Percentiles rank a stretch among this genome's conserved stretches.
Conservation (phyloP, 768 basidiomycete genomes). For the Naematelia aurantialba region DNA sequence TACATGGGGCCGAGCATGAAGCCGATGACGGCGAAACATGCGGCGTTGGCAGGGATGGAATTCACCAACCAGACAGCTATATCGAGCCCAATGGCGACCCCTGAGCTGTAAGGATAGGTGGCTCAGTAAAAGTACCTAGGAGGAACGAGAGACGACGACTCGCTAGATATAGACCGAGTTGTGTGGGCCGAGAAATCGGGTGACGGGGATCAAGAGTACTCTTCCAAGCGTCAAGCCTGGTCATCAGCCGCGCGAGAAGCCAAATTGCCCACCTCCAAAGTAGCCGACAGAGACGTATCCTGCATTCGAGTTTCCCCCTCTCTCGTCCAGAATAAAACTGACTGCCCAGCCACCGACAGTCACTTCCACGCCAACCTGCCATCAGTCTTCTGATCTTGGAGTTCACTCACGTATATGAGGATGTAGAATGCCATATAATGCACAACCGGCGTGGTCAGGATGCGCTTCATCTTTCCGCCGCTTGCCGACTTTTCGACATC, state of each 20-base stretch:
- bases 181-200: conserved; percentile 50
- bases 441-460: conserved; percentile 39
- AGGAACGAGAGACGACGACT: conserved; percentile 8
- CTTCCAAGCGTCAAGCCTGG: conserved; percentile 56
- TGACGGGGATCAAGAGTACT: conserved; percentile 57
- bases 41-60: conserved; percentile 61
- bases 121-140: background rate
- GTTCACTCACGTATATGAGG: conserved; percentile 47
- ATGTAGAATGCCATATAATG: conserved; percentile 48
- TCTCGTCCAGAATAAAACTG: conserved; percentile 36
- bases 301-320: conserved; percentile 34
- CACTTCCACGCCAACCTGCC: conserved; percentile 50
- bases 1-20: conserved; percentile 72
- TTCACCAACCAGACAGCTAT: conserved; percentile 67
- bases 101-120: conserved; percentile 20
- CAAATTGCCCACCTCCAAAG: conserved; percentile 45
- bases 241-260: no score
- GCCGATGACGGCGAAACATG: conserved; percentile 65
- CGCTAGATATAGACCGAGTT: conserved; percentile 51
- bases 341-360: conserved; percentile 49
- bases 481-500: conserved; percentile 15
- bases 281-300: conserved; percentile 50
- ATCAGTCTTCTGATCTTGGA: background rate
- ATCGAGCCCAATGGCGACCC: conserved; percentile 55
- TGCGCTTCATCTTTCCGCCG: conserved; percentile 39